These are phyloP conservation scores for Phaeolepiota aurea DNA, from an alignment of 768 basidiomycete species.

Conservation along the genomic window DNA sequence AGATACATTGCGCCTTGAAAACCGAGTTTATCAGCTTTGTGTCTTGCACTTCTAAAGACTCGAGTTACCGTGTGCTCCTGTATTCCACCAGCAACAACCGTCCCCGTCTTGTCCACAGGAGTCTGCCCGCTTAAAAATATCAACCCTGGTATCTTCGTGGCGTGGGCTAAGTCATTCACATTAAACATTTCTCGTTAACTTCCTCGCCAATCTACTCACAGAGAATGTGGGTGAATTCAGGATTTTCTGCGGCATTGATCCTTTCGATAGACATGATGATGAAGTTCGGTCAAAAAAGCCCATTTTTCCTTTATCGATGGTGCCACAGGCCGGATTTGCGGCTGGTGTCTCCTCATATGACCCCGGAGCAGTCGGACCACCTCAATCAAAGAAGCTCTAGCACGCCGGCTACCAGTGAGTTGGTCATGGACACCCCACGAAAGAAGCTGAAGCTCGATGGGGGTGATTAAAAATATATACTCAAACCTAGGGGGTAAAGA, in stretches of 20 bases:
- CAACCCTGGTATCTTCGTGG: constrained; percentile 46
- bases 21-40: neutral
- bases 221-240: constrained; percentile 36
- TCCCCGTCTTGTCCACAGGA: constrained; percentile 39
- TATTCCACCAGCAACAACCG: constrained; percentile 46
- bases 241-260: constrained; percentile 42
- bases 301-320: neutral
- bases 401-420: too few relatives aligned
- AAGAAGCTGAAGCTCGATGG: too few relatives aligned
- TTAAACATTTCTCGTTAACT: neutral
- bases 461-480: too few relatives aligned
- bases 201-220: constrained; percentile 21
- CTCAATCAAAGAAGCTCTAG: too few relatives aligned
- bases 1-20: constrained; percentile 45
- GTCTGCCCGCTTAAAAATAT: constrained; percentile 58
- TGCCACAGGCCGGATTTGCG: too few relatives aligned
- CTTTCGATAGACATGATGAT: constrained; percentile 40
- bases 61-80: constrained; percentile 47
- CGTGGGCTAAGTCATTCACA: constrained; percentile 31
- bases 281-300: neutral
- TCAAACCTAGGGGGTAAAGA: too few relatives aligned
- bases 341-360: too few relatives aligned
- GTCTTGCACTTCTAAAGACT: neutral
- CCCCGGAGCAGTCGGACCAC: too few relatives aligned
- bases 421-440: too few relatives aligned